Conservation (phyloP, 768 basidiomycete species). For the Boletus vinaceobasis region DNA sequence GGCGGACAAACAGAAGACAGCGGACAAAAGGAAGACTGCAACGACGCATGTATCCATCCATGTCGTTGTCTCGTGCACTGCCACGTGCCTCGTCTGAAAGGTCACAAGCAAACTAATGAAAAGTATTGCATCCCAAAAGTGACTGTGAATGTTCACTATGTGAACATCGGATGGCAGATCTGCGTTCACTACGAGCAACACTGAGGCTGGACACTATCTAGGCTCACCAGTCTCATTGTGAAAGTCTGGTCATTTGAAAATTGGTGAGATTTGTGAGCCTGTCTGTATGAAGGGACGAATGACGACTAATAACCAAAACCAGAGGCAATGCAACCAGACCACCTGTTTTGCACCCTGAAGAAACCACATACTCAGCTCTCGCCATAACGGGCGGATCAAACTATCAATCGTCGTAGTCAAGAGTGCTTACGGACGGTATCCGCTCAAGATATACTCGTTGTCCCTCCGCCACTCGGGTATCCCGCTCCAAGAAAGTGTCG, state of each 20-base stretch:
- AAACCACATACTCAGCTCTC: background rate
- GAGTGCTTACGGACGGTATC: constrained; percentile 60
- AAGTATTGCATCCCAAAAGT: constrained; percentile 65
- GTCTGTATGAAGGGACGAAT: constrained; percentile 9
- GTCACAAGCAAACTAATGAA: constrained; percentile 56
- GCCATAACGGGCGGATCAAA: constrained; percentile 1
- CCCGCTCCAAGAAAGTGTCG: constrained; percentile 51
- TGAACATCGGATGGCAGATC: constrained; percentile 11
- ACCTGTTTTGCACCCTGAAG: constrained; percentile 54
- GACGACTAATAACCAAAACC: constrained; percentile 60
- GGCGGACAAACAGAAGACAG: constrained; percentile 67
- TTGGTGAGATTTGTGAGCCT: constrained; percentile 15
- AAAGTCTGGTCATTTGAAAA: constrained; percentile 45
- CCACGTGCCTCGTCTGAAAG: constrained; percentile 50
- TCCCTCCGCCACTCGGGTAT: constrained; percentile 69
- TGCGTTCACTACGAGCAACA: background rate
- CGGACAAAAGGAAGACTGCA: constrained; percentile 62
- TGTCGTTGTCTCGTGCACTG: constrained; percentile 49
- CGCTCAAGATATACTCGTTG: constrained; percentile 68
- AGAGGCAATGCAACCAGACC: constrained; percentile 60
- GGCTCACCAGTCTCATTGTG: constrained; percentile 73
- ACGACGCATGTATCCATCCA: constrained; percentile 62
- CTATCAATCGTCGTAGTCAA: background rate
- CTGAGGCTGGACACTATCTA: background rate
- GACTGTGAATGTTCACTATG: constrained; percentile 83